Conservation (phyloP, 768 basidiomycete species). For the Sporobolomyces phaffii region DNA sequence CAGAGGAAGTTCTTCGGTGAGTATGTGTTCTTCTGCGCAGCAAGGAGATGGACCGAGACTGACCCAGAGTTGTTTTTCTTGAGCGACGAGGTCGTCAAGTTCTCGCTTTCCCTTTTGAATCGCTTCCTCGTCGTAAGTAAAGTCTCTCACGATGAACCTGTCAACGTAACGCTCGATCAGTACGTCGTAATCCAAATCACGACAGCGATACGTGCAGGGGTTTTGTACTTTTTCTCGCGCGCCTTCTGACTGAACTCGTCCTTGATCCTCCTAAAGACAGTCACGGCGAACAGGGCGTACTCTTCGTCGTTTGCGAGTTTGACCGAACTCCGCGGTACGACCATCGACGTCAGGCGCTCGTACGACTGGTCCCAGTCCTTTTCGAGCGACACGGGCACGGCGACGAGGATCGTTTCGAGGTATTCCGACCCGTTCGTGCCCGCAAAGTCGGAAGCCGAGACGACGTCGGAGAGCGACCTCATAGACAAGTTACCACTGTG, state of each 20-base stretch:
- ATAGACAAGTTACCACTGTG: constrained; percentile 94
- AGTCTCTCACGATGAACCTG: constrained; percentile 93
- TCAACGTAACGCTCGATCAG: neutral
- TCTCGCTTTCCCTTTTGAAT: constrained; percentile 75
- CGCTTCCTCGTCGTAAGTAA: constrained; percentile 76
- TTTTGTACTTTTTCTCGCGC: constrained; percentile 79
- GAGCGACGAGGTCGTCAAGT: constrained; percentile 66
- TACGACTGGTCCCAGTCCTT: constrained; percentile 89
- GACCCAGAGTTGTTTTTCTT: constrained; percentile 97
- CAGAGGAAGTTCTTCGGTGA: too few species aligned
- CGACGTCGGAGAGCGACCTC: constrained; percentile 74
- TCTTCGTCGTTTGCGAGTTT: constrained; percentile 78
- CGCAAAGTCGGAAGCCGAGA: constrained; percentile 72
- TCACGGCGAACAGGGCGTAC: constrained; percentile 73
- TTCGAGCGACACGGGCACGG: constrained; percentile 61
- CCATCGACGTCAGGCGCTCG: constrained; percentile 78
- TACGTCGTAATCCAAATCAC: neutral
- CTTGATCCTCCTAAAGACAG: constrained; percentile 81
- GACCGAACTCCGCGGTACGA: constrained; percentile 82
- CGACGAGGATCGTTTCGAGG: constrained; percentile 83
- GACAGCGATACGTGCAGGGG: neutral
- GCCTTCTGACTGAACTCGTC: constrained; percentile 92
- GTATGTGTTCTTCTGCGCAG: too few species aligned
- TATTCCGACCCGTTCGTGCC: constrained; percentile 70
- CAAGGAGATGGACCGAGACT: constrained; percentile 42